Percentiles rank a stretch among this genome's conserved stretches.
These are phyloP conservation scores for Bipolaris bicolor DNA, from an alignment of 2,329 filamentous ascomycete genomes.

Conservation along the genomic window DNA sequence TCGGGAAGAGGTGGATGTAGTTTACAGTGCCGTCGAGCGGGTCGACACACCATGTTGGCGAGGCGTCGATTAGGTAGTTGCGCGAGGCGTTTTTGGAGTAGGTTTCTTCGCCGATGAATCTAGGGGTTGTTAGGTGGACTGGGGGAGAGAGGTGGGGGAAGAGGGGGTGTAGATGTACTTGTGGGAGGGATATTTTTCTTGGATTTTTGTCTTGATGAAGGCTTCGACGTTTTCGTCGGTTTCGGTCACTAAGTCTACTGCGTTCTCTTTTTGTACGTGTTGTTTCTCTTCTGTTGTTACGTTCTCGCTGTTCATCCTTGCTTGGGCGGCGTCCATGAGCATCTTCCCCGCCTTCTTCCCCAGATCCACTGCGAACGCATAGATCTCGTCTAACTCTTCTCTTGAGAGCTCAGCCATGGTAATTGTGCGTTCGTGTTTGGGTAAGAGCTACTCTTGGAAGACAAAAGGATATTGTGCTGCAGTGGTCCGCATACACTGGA, in stretches of 20 bases:
- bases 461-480: not conserved
- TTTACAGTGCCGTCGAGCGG: conserved; percentile 82
- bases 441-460: not conserved
- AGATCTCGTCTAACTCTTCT: conserved; percentile 67
- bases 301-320: conserved; percentile 56
- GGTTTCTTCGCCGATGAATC: conserved; percentile 78
- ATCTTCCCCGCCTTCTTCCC: conserved; percentile 72
- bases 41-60: conserved; percentile 77
- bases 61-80: conserved; percentile 68
- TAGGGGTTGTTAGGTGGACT: conserved; percentile 36
- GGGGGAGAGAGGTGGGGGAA: not conserved
- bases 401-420: conserved; percentile 36
- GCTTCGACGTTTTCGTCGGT: conserved; percentile 76
- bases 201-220: conserved; percentile 69
- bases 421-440: not conserved
- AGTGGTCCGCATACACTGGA: not conserved
- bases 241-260: conserved; percentile 79
- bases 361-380: conserved; percentile 72
- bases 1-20: conserved; percentile 79
- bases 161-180: conserved; percentile 52
- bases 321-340: conserved; percentile 68
- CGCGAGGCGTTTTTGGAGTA: conserved; percentile 72
- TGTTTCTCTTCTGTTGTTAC: conserved; percentile 39
- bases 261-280: conserved; percentile 72
- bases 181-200: conserved; percentile 67